phyloP scores from a whole-genome alignment of 495 filamentous ascomycete genomes.

The Aspergillus hancockii region DNA sequence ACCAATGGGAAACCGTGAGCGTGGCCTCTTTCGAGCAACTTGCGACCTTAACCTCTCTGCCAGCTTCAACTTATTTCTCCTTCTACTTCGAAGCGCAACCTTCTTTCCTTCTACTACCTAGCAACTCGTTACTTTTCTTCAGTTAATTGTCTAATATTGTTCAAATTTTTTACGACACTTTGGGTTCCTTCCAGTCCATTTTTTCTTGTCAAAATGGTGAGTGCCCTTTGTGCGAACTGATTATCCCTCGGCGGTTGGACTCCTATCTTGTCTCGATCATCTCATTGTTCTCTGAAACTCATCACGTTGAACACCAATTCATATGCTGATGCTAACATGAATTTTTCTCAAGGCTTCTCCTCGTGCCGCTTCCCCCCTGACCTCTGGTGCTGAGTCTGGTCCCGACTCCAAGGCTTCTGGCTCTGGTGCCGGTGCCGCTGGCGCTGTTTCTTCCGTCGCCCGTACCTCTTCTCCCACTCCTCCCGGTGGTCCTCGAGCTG shows the following conservation, averaged over 20 bases:
- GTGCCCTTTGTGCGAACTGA: constrained; percentile 16
- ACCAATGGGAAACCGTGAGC: constrained; percentile 40
- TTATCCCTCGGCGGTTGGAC: constrained; percentile 1
- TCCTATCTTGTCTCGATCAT: not conserved
- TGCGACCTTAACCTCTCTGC: constrained; percentile 26
- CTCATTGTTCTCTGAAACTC: not conserved
- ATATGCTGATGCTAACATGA: constrained; percentile 1
- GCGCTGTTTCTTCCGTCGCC: constrained; percentile 63
- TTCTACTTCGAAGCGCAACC: constrained; percentile 8
- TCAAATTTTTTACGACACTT: constrained; percentile 12
- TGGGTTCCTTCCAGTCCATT: constrained; percentile 16
- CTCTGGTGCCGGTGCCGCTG: constrained; percentile 62
- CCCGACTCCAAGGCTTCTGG: constrained; percentile 65
- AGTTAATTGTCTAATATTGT: constrained; percentile 1
- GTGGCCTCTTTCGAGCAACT: constrained; percentile 48
- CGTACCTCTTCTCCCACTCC: constrained; percentile 84
- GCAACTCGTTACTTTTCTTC: constrained; percentile 15
- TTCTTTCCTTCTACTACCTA: constrained; percentile 16
- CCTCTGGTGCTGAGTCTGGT: constrained; percentile 52
- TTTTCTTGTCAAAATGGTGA: constrained; percentile 40
- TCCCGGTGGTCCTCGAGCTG: constrained; percentile 93
- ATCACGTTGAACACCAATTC: not conserved
- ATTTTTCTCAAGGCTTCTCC: constrained; percentile 39
- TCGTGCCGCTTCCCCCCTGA: constrained; percentile 50
- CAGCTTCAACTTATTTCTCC: constrained; percentile 12